Conservation (phyloP, 257 asterid species). For the Nicotiana noctiflora region DNA sequence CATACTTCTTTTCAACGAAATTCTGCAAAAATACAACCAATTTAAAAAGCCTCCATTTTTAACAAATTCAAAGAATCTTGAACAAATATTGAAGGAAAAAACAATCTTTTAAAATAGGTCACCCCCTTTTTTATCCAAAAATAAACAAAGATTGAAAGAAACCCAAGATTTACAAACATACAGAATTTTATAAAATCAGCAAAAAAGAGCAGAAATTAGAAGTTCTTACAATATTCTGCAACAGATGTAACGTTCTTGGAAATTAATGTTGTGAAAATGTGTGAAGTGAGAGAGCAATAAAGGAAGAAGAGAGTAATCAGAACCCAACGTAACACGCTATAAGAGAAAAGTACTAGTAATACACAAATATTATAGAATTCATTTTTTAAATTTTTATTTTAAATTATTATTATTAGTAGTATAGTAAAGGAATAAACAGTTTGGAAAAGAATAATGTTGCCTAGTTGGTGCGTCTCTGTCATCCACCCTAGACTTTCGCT, state of each 20-base stretch:
- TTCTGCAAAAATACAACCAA: background rate
- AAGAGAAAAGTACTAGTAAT: background rate
- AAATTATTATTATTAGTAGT: background rate
- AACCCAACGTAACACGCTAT: background rate
- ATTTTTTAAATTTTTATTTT: rapidly evolving
- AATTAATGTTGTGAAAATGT: background rate
- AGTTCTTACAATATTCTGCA: background rate
- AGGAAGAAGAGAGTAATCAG: background rate
- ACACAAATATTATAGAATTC: background rate
- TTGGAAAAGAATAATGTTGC: background rate
- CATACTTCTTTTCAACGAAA: constrained; percentile 29
- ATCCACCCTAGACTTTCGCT: background rate
- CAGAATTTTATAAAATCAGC: background rate
- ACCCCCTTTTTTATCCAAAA: background rate
- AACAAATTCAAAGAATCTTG: background rate
- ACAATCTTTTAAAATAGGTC: background rate
- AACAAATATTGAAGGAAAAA: background rate
- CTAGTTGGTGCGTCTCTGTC: background rate
- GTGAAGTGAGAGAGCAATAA: background rate
- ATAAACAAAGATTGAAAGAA: background rate
- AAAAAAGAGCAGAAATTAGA: background rate
- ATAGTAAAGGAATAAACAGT: background rate
- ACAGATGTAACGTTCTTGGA: no score
- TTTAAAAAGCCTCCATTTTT: no score
- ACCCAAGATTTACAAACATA: background rate